A percentile compares a stretch with the other conserved stretches of the same genome.
These are phyloP conservation scores for Eimeria praecox DNA, from an alignment of 169 alveolate genomes.

Conservation along the genomic window DNA sequence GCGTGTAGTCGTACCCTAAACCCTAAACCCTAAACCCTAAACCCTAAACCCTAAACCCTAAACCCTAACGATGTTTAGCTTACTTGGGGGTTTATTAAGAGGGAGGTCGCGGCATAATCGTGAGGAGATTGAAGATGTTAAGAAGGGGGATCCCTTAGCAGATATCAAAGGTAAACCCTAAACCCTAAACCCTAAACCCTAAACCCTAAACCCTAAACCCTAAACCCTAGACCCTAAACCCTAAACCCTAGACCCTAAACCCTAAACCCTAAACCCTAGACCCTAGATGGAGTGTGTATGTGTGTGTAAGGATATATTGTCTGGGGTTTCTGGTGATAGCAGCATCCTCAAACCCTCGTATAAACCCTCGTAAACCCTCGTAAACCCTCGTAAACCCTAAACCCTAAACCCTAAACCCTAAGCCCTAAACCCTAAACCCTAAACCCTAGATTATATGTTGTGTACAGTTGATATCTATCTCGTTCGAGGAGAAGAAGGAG, in stretches of 20 bases:
- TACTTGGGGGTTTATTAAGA: background rate
- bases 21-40: background rate
- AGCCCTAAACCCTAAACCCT: background rate
- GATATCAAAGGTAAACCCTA: conserved; percentile 23
- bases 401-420: conserved; percentile 31
- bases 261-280: conserved; percentile 11
- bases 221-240: conserved; percentile 18
- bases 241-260: background rate
- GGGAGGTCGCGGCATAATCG: background rate
- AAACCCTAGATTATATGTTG: background rate
- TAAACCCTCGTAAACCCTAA: conserved; percentile 6
- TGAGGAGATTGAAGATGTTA: background rate
- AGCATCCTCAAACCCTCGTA: background rate
- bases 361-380: background rate
- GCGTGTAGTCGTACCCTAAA: too few relatives aligned
- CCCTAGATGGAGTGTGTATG: too few relatives aligned
- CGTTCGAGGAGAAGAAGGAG: background rate
- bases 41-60: background rate
- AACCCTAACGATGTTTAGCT: conserved; percentile 10
- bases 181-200: conserved; percentile 14
- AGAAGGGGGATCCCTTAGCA: background rate
- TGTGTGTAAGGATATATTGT: too few relatives aligned
- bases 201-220: conserved; percentile 1
- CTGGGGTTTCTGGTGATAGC: too few relatives aligned
- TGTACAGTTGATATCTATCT: background rate